phyloP scores from a whole-genome alignment of 352 stramenopile species.

The Pythium monospermum region DNA sequence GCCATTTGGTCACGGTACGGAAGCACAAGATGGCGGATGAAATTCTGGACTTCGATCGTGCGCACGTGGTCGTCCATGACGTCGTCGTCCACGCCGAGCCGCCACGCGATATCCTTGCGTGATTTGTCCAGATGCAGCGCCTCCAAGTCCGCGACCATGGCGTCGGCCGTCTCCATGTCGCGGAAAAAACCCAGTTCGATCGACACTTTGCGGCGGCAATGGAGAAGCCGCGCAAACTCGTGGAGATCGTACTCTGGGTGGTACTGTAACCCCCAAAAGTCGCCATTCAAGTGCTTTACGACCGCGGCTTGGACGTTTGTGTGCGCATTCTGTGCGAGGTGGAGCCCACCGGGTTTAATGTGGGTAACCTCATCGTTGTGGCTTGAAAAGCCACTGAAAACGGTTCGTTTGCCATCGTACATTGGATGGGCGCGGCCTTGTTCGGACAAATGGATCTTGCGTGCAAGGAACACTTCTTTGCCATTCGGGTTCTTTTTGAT shows the following conservation, averaged over 20 bases:
- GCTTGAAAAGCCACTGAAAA: slow-evolving; percentile 72
- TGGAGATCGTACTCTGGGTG: slow-evolving; percentile 77
- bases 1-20: slow-evolving; percentile 31
- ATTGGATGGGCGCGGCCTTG: slow-evolving; percentile 59
- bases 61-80: slow-evolving; percentile 64
- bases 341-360: slow-evolving; percentile 36
- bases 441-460: slow-evolving; percentile 59
- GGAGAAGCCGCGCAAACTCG: slow-evolving; percentile 63
- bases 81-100: slow-evolving; percentile 55
- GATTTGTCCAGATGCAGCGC: slow-evolving; percentile 43
- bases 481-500: slow-evolving; percentile 59
- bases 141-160: slow-evolving; percentile 50
- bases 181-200: slow-evolving; percentile 62
- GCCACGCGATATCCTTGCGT: slow-evolving; percentile 56
- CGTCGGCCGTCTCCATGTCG: slow-evolving; percentile 41
- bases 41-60: slow-evolving; percentile 68
- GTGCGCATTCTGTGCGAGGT: slow-evolving; percentile 53
- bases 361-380: slow-evolving; percentile 77
- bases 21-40: slow-evolving; percentile 64
- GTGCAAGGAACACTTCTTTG: slow-evolving; percentile 60
- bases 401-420: slow-evolving; percentile 62
- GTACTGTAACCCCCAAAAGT: slow-evolving; percentile 79
- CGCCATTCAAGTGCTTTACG: slow-evolving; percentile 53
- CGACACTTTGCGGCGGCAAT: slow-evolving; percentile 60
- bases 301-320: slow-evolving; percentile 54